These are phyloP conservation scores for Heimioporus sp. DNA, from an alignment of 768 basidiomycete species.

Conservation along the genomic window DNA sequence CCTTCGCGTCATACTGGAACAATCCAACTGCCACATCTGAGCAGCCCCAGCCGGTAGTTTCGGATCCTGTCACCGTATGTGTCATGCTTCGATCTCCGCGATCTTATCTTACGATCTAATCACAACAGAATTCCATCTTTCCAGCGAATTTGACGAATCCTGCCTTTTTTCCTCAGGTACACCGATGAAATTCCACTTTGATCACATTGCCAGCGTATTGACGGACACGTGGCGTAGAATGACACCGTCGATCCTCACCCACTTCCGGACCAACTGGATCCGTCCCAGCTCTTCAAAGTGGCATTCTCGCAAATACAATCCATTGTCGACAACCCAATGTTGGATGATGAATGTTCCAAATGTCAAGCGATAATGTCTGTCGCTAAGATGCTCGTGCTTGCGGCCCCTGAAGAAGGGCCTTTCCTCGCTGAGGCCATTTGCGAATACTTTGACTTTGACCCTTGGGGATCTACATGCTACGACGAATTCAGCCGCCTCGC, in stretches of 20 bases:
- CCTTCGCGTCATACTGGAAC: conserved; percentile 64
- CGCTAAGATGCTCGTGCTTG: conserved; percentile 43
- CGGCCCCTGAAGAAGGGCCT: conserved; percentile 42
- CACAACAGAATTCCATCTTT: conserved; percentile 43
- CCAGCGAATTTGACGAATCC: conserved; percentile 61
- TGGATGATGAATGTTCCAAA: conserved; percentile 36
- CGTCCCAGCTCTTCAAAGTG: conserved; percentile 34
- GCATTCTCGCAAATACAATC: conserved; percentile 41
- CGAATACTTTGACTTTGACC: conserved; percentile 39
- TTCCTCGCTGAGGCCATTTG: conserved; percentile 40
- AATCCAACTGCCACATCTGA: conserved; percentile 63
- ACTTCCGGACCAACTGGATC: conserved; percentile 37
- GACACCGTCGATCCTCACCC: conserved; percentile 45
- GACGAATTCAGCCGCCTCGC: conserved; percentile 32
- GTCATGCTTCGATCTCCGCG: not conserved
- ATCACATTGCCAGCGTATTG: not conserved
- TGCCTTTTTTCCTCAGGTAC: conserved; percentile 49
- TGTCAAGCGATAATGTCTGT: conserved; percentile 41
- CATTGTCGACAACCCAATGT: conserved; percentile 35
- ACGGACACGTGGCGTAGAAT: conserved; percentile 25
- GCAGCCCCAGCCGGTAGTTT: conserved; percentile 69
- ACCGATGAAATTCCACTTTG: not conserved
- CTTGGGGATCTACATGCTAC: conserved; percentile 27
- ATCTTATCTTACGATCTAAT: not conserved
- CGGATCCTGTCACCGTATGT: conserved; percentile 62